Evolutionary conservation across 2,329 filamentous ascomycete species (phyloP).

Genomic region (Scedosporium aurantiacum): DNA sequence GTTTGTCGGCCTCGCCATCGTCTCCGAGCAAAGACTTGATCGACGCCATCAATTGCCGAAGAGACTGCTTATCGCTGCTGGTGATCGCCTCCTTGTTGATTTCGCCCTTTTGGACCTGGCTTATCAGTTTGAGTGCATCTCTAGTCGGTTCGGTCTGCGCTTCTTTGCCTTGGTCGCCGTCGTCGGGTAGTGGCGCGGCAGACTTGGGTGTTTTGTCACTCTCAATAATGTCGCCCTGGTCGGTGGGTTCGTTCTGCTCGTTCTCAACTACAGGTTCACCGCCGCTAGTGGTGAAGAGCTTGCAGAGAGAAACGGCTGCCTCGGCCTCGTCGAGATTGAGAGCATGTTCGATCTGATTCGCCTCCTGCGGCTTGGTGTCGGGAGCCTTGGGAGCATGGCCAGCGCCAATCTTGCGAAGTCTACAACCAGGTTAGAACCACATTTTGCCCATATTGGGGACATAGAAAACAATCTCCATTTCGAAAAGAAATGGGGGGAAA

Average conservation of each 20-base stretch:
- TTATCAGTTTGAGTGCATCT: not conserved
- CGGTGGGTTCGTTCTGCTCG: not conserved
- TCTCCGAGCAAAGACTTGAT: conserved; percentile 4
- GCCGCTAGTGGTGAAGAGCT: not conserved
- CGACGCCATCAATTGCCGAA: conserved; percentile 1
- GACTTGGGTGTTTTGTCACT: not conserved
- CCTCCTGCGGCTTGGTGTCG: not conserved
- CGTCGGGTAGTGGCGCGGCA: too few species aligned
- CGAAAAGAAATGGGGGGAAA: not conserved
- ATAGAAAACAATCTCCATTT: not conserved
- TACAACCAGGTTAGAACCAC: not conserved
- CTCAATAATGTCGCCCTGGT: not conserved
- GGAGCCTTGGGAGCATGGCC: not conserved
- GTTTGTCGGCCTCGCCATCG: not conserved
- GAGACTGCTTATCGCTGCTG: conserved; percentile 1
- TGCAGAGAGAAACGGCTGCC: not conserved
- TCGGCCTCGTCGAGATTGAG: not conserved
- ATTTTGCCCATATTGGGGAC: not conserved
- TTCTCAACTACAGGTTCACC: not conserved
- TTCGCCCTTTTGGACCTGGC: not conserved
- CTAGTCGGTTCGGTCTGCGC: not conserved
- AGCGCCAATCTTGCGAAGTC: conserved; percentile 5
- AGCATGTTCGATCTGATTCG: not conserved
- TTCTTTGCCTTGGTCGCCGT: not conserved
- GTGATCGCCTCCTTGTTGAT: not conserved